Evolutionary conservation across 805 yeast species (phyloP), one percentile per base, ranked within the genome.

Genomic region (Candida nonsorbophila): DNA sequence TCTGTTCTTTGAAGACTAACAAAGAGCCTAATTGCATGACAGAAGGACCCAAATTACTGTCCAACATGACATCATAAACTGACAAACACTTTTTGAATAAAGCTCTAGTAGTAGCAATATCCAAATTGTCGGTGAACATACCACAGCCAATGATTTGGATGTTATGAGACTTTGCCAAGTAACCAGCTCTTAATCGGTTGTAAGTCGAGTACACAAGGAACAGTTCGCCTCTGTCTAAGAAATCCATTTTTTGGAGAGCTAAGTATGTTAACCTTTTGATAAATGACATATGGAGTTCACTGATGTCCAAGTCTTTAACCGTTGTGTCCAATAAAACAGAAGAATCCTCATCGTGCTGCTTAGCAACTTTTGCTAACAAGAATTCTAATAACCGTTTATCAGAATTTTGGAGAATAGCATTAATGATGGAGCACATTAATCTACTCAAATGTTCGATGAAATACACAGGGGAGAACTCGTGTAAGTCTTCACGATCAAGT

Each of bases 121-220:
- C 64, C 20, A 72, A 58, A 22, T 63, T 53, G 14, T 71, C 73
- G 14, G 69, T 56, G 16, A 66, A 52, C 31, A 67, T 58, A 7
- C 82, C 79, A 27, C 75, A 68, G 5, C 77, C 69, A 6, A 84
- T 64, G n/a, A 79, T 67, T 47, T 81, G 80, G 19, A 83, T 55
- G 14, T 74, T 71, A 30, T 57, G 49, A 14, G 74, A 55, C 47
- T 79, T 79, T n/a, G 79, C 63, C 16, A 58, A 45, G 40, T 73
- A 69, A 0, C 80, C 79, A 14, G 70, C 49, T 22, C 58, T 60
- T 27, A 76, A 53, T 23, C 79, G 56, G 22, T 61, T 58, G 20
- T 54, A 54, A 4, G 76, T 67, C 0, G 75, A 70, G 35, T 76
- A 57, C 16, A 70, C 76, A 34, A 78, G 62, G 47, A 68, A 77